A percentile compares a stretch with the other conserved stretches of the same genome.
These are phyloP conservation scores for Yamadazyma phyllophila DNA, from an alignment of 805 yeast genomes.

Conservation along the genomic window DNA sequence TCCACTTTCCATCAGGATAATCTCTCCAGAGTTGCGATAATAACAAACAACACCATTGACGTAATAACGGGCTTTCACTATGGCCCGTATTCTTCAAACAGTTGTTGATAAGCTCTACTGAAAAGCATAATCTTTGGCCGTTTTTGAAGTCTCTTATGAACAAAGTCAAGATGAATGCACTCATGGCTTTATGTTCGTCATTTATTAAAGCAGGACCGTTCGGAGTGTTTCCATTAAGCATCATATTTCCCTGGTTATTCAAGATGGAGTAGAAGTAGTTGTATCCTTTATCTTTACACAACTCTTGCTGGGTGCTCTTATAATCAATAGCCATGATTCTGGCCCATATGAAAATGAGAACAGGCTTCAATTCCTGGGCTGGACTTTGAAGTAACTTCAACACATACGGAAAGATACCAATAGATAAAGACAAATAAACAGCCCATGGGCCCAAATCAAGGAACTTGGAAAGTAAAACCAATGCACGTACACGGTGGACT, in stretches of 20 bases:
- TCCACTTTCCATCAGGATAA: slow-evolving; percentile 71
- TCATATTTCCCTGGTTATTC: slow-evolving; percentile 36
- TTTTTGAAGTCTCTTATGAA: slow-evolving; percentile 76
- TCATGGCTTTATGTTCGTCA: slow-evolving; percentile 91
- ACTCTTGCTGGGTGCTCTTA: slow-evolving; percentile 84
- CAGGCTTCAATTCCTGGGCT: slow-evolving; percentile 92
- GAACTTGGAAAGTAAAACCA: slow-evolving; percentile 78
- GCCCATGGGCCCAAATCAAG: slow-evolving; percentile 98
- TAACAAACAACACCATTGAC: slow-evolving; percentile 90
- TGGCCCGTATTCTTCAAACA: slow-evolving; percentile 63
- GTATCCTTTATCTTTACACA: slow-evolving; percentile 87
- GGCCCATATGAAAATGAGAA: slow-evolving; percentile 95
- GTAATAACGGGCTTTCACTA: slow-evolving; percentile 77
- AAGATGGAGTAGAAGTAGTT: slow-evolving; percentile 82
- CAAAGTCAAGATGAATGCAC: slow-evolving; percentile 84
- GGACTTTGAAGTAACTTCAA: slow-evolving; percentile 88
- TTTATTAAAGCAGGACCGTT: slow-evolving; percentile 40
- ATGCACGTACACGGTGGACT: slow-evolving; percentile 87
- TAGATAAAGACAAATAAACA: slow-evolving; percentile 84
- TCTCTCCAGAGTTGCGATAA: slow-evolving; percentile 74
- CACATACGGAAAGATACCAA: slow-evolving; percentile 95
- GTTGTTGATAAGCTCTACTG: slow-evolving; percentile 66
- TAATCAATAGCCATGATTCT: slow-evolving; percentile 95
- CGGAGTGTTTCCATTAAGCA: slow-evolving; percentile 27
- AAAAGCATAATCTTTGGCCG: slow-evolving; percentile 79